These are phyloP conservation scores for Malus domestica DNA, from an alignment of 306 rosid species.

Conservation along the genomic window DNA sequence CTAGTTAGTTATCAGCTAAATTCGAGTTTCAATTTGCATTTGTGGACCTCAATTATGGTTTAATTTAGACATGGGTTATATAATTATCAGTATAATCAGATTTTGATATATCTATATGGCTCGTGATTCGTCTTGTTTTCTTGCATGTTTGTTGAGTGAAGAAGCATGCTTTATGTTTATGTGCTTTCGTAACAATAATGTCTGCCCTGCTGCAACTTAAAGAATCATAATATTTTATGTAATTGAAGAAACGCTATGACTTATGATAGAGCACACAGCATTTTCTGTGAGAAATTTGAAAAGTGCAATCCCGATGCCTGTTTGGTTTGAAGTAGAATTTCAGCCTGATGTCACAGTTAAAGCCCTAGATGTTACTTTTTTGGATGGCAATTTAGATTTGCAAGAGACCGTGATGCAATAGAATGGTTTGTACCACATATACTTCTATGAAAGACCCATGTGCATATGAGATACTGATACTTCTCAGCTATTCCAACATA, in stretches of 20 bases:
- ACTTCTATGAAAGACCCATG: not conserved
- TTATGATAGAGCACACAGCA: too few species aligned
- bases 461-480: not conserved
- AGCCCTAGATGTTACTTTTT: not conserved
- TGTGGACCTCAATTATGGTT: not conserved
- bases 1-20: conserved; percentile 8
- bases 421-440: not conserved
- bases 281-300: not conserved
- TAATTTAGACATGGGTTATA: not conserved
- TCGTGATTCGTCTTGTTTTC: not conserved
- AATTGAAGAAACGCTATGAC: not conserved
- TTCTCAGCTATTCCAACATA: not conserved
- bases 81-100: not conserved
- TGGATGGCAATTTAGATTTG: not conserved
- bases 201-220: not conserved
- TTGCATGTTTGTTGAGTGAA: not conserved
- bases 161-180: not conserved
- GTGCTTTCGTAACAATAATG: not conserved
- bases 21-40: not conserved
- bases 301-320: not conserved
- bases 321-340: not conserved
- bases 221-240: not conserved
- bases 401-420: not conserved
- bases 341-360: not conserved
- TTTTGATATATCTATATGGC: not conserved